Evolutionary conservation across 2,329 filamentous ascomycete species (phyloP).

Genomic region (Penicillium aurantiogriseum): DNA sequence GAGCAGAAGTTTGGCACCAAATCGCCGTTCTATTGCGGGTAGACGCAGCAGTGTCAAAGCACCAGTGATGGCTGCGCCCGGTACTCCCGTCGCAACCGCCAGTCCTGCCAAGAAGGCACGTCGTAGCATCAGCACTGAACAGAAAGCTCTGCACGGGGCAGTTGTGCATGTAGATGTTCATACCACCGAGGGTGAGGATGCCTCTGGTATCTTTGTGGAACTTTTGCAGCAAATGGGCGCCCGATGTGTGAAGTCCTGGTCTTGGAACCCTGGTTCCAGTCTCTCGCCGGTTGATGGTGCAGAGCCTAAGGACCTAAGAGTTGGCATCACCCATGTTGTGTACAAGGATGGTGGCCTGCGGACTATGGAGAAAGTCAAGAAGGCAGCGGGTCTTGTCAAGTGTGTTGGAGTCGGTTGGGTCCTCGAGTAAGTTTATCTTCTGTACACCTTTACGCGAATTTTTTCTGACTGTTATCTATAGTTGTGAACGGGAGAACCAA

Average conservation of each 20-base stretch:
- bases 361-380: conserved; percentile 76
- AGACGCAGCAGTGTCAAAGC: conserved; percentile 15
- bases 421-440: conserved; percentile 65
- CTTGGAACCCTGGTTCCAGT: conserved; percentile 63
- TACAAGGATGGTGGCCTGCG: conserved; percentile 82
- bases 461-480: conserved; percentile 34
- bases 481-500: conserved; percentile 71
- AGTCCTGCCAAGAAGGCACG: conserved; percentile 32
- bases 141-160: conserved; percentile 62
- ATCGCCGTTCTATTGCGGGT: conserved; percentile 15
- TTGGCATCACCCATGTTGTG: conserved; percentile 83
- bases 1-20: conserved; percentile 20
- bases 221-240: conserved; percentile 80
- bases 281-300: conserved; percentile 34
- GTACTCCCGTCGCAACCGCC: conserved; percentile 18
- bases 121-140: conserved; percentile 22
- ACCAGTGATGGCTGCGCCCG: conserved; percentile 10
- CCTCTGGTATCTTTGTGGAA: conserved; percentile 76
- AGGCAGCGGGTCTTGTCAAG: conserved; percentile 70
- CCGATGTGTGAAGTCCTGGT: conserved; percentile 72
- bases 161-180: conserved; percentile 82
- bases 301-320: conserved; percentile 47
- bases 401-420: conserved; percentile 89
- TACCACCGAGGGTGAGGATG: conserved; percentile 76
- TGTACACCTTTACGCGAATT: background rate